phyloP scores from a whole-genome alignment of 2,329 filamentous ascomycete genomes.

The Esteya vermicola region DNA sequence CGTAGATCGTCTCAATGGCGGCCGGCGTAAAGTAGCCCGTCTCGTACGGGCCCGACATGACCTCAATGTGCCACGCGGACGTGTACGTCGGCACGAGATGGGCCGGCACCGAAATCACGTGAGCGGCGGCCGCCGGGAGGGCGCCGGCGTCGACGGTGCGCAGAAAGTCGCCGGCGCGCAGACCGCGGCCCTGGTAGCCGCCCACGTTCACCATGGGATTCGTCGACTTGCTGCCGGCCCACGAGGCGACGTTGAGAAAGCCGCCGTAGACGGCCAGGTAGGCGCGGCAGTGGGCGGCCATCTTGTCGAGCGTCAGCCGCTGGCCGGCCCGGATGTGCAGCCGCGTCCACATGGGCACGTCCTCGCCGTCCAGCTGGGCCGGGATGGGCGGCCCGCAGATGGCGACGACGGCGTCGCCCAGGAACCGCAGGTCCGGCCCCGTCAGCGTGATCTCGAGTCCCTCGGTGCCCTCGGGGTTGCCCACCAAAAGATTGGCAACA shows the following conservation, averaged over 20 bases:
- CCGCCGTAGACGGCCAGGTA: constrained; percentile 40
- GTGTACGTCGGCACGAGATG: background rate
- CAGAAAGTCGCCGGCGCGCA: constrained; percentile 39
- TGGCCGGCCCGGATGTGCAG: constrained; percentile 22
- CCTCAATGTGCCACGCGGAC: constrained; percentile 10
- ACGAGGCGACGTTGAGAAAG: constrained; percentile 29
- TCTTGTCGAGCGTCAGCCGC: background rate
- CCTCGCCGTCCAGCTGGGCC: constrained; percentile 31
- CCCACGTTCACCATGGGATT: constrained; percentile 39
- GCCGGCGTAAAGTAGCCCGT: constrained; percentile 16
- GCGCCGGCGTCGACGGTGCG: constrained; percentile 19
- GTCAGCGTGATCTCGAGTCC: constrained; percentile 45
- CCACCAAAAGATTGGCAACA: constrained; percentile 44
- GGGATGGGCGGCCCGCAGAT: constrained; percentile 41
- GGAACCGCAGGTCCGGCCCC: constrained; percentile 43
- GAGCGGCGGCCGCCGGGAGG: background rate
- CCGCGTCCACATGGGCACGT: constrained; percentile 39
- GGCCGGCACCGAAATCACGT: background rate
- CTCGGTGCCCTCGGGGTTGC: constrained; percentile 36
- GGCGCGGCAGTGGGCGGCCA: constrained; percentile 25
- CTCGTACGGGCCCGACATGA: constrained; percentile 19
- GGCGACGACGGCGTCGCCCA: constrained; percentile 37
- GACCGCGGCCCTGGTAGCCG: constrained; percentile 40
- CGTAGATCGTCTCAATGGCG: constrained; percentile 1
- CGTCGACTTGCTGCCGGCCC: constrained; percentile 42